Base-by-base conservation (phyloP, 2,329 filamentous ascomycete genomes). In the Xylariales sp. region DNA sequence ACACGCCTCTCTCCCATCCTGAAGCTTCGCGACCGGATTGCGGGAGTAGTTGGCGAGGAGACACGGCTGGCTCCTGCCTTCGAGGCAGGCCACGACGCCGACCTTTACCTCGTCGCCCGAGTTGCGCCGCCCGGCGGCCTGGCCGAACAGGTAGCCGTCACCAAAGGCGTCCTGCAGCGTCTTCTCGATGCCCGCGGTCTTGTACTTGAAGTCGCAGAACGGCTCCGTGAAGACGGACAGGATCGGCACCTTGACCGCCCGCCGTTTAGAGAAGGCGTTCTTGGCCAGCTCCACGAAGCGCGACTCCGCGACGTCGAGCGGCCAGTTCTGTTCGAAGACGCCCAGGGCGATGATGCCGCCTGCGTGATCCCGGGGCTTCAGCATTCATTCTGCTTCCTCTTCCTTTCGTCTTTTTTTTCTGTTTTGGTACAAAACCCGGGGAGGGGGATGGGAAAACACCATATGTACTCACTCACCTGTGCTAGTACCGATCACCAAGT, bases 1-100 rank as follows among this genome's bases (percentile, higher is more conserved):
- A 53, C 50, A 53, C 2, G 14, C 50, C 18, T 53, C 50, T 10
- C 50, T 53, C 4, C 50, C 50, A 18, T 53, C 50, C 34, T 53
- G 30, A 1, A 53, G 10, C 50, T 53, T 53, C 4, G 30, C 50
- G 6, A 10, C 30, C 5, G 50, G 50, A 32, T 53, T 53, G 18
- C 50, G 5, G 6, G 5, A 36, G n/a, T 53, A 53, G n/a, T 53
- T 53, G 2, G 32, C 16, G 34, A 53, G 34, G 5, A 53, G 30
- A 16, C 30, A 36, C n/a, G 50, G 50, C 7, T 53, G 50, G 9
- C n/a, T n/a, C 12, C 50, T n/a, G 16, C 50, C 50, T 10, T 36
- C 9, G 30, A 10, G 1, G 32, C 50, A 53, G 8, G 50, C 36
- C 6, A 53, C 50, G 10, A 53, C 50, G 3, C 4, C 50, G 1